Evolutionary conservation across 805 yeast species (phyloP).

Genomic region (Grigorovia humatica): DNA sequence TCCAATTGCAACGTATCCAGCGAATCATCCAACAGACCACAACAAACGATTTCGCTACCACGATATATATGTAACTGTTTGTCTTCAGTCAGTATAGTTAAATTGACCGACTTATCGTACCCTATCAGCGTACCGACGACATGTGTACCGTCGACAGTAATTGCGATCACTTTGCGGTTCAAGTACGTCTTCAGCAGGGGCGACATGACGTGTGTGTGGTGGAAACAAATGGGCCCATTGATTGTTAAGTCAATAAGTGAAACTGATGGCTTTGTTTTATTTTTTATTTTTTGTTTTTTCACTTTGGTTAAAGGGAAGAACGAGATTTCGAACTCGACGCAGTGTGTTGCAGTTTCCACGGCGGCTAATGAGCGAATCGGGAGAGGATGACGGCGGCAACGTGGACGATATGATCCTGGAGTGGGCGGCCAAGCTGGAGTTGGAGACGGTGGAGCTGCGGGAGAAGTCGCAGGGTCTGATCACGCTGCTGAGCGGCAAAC

Average conservation of each 20-base stretch:
- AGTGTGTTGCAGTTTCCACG: too few species aligned
- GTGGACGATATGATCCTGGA: slow-evolving; percentile 30
- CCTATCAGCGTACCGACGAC: slow-evolving; percentile 44
- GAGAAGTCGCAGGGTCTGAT: slow-evolving; percentile 20
- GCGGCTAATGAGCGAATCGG: not conserved
- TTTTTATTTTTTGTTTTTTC: too few species aligned
- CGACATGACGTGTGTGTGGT: slow-evolving; percentile 17
- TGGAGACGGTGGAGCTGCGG: slow-evolving; percentile 37
- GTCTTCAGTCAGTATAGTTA: slow-evolving; percentile 18
- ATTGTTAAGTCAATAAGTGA: too few species aligned
- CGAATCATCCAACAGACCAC: slow-evolving; percentile 18
- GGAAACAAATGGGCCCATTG: too few species aligned
- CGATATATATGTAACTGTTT: slow-evolving; percentile 14
- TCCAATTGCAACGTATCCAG: not conserved
- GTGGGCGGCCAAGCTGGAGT: slow-evolving; percentile 44
- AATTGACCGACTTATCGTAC: slow-evolving; percentile 54
- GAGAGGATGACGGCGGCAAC: not conserved
- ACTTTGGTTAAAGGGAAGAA: too few species aligned
- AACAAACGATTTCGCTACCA: slow-evolving; percentile 26
- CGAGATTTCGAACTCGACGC: too few species aligned
- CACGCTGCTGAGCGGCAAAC: slow-evolving; percentile 10
- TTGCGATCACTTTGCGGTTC: slow-evolving; percentile 40
- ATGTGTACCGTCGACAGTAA: slow-evolving; percentile 48
- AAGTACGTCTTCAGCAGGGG: slow-evolving; percentile 24
- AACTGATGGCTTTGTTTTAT: too few species aligned